Evolutionary conservation across 768 basidiomycete species (phyloP).

Genomic region (Tephrocybe sp.): DNA sequence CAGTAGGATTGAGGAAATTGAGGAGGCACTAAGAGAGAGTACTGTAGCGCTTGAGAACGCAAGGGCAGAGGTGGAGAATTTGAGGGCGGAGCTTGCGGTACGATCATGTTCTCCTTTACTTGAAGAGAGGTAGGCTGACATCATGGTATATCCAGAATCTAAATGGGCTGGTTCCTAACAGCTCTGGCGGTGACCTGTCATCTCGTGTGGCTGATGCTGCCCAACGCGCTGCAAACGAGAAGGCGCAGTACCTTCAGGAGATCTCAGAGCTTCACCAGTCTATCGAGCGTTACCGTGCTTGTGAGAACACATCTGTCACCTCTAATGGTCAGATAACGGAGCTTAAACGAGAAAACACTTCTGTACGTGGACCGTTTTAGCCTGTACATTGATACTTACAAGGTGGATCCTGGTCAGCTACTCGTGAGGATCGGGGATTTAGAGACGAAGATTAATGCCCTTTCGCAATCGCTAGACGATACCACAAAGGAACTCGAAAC

Average conservation of each 20-base stretch:
- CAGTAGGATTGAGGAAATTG: slow-evolving; percentile 75
- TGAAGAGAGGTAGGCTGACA: not conserved
- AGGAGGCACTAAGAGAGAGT: slow-evolving; percentile 87
- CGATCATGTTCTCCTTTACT: slow-evolving; percentile 25
- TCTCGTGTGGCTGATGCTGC: slow-evolving; percentile 45
- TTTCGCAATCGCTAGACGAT: slow-evolving; percentile 28
- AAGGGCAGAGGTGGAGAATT: slow-evolving; percentile 81
- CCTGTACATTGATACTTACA: not conserved
- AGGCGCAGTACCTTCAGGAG: slow-evolving; percentile 50
- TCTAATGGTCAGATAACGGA: slow-evolving; percentile 4
- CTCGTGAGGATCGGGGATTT: slow-evolving; percentile 24
- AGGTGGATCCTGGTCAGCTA: slow-evolving; percentile 18
- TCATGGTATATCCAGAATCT: slow-evolving; percentile 48
- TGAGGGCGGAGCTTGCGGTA: slow-evolving; percentile 73
- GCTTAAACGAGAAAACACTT: slow-evolving; percentile 17
- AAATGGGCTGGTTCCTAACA: slow-evolving; percentile 52
- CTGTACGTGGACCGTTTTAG: slow-evolving; percentile 15
- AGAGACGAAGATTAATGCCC: slow-evolving; percentile 24
- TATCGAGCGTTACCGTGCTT: slow-evolving; percentile 36
- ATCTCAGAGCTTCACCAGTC: slow-evolving; percentile 50
- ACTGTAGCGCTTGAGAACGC: slow-evolving; percentile 86
- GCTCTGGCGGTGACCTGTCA: slow-evolving; percentile 36
- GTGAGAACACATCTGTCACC: slow-evolving; percentile 17
- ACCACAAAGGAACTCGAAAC: slow-evolving; percentile 52
- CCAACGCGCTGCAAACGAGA: slow-evolving; percentile 48